These are phyloP conservation scores for Abrus pulchellus DNA, from an alignment of 306 rosid species.

Conservation along the genomic window DNA sequence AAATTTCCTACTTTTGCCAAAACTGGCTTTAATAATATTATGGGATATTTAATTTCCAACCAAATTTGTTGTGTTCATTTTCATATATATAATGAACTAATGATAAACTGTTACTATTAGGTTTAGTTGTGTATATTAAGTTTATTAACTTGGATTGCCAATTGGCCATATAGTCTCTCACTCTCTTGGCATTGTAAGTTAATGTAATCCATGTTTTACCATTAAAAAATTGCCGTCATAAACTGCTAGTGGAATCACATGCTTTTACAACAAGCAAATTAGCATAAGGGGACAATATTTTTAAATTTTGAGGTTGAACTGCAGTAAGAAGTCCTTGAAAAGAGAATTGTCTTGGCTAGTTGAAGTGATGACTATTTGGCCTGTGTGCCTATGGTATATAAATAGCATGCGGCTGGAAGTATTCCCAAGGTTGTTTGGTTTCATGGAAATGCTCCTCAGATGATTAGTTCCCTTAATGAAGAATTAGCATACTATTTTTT, in stretches of 20 bases:
- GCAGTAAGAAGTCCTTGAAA: slow-evolving; percentile 5
- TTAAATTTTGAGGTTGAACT: background rate
- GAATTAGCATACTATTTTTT: background rate
- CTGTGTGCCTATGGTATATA: background rate
- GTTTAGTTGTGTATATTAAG: background rate
- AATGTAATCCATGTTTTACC: background rate
- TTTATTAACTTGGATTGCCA: background rate
- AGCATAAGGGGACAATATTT: background rate
- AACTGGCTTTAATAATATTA: background rate
- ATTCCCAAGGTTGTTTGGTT: background rate
- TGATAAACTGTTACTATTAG: background rate
- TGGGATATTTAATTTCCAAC: background rate
- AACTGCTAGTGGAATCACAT: background rate
- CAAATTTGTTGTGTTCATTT: background rate
- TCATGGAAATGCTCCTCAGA: background rate
- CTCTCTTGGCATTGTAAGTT: background rate
- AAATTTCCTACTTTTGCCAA: slow-evolving; percentile 3
- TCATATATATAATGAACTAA: background rate
- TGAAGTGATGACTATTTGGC: background rate
- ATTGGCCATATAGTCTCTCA: background rate
- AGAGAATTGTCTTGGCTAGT: background rate
- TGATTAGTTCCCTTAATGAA: background rate
- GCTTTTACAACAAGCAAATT: background rate
- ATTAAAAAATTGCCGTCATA: background rate
- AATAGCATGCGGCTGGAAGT: background rate